phyloP scores from a whole-genome alignment of 257 asterid species.

The Solanum pinnatisectum region DNA sequence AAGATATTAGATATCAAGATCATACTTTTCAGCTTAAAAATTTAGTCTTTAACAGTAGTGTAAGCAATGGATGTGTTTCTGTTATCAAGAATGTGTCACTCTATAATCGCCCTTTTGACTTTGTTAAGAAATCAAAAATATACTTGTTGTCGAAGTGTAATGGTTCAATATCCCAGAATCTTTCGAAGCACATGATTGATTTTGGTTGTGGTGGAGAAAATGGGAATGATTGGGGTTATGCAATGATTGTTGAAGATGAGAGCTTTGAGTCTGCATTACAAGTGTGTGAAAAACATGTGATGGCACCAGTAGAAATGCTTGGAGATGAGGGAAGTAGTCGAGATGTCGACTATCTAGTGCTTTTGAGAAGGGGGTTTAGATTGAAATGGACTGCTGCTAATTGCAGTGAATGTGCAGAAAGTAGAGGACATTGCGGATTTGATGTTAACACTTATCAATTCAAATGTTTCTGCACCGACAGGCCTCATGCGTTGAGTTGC shows the following conservation, averaged over 20 bases:
- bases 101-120: background rate
- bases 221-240: conserved; percentile 10
- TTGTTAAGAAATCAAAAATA: background rate
- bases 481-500: conserved; percentile 38
- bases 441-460: conserved; percentile 1
- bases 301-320: conserved; percentile 30
- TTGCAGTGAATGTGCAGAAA: conserved; percentile 19
- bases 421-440: conserved; percentile 56
- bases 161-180: background rate
- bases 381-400: conserved; percentile 34
- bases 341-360: conserved; percentile 2
- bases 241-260: conserved; percentile 16
- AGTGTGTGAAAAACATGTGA: conserved; percentile 24
- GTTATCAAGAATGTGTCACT: conserved; percentile 20
- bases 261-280: conserved; percentile 13
- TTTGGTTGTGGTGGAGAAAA: conserved; percentile 1
- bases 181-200: conserved; percentile 3
- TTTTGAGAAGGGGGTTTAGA: conserved; percentile 38
- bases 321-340: background rate
- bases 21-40: conserved; percentile 11
- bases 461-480: conserved; percentile 46
- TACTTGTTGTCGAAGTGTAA: conserved; percentile 33
- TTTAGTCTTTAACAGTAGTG: background rate
- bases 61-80: conserved; percentile 13
- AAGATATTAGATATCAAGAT: conserved; percentile 17